phyloP scores from a whole-genome alignment of 352 stramenopile genomes.

The Globisporangium megalacanthum region DNA sequence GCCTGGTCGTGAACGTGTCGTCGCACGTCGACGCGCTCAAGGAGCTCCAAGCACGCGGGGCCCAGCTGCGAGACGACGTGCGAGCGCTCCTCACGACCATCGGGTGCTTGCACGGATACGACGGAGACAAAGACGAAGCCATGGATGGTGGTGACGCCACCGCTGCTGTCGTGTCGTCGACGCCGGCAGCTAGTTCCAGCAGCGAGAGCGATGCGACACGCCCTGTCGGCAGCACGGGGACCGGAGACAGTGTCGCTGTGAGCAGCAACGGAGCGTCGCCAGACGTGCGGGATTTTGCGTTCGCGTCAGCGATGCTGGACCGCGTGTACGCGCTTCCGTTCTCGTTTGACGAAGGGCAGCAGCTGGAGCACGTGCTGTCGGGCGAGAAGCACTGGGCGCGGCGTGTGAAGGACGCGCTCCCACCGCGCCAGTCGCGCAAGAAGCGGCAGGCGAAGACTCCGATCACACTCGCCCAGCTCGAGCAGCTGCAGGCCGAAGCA shows the following conservation, averaged over 20 bases:
- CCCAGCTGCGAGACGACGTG: constrained; percentile 43
- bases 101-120: constrained; percentile 24
- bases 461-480: constrained; percentile 56
- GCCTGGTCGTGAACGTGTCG: constrained; percentile 56
- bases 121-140: constrained; percentile 9
- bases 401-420: constrained; percentile 65
- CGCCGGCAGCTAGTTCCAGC: constrained; percentile 4
- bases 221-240: not conserved
- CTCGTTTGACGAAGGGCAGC: constrained; percentile 61
- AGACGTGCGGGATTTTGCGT: constrained; percentile 28
- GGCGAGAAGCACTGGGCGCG: constrained; percentile 60
- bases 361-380: constrained; percentile 49
- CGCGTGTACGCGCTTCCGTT: constrained; percentile 64
- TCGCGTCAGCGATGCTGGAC: constrained; percentile 56
- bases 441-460: constrained; percentile 60
- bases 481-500: constrained; percentile 50
- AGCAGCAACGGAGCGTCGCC: not conserved
- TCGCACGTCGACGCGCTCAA: constrained; percentile 55
- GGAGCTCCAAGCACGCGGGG: constrained; percentile 44
- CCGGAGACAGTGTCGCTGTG: not conserved
- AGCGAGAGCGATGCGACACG: not conserved
- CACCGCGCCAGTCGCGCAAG: constrained; percentile 73
- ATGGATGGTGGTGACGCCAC: not conserved
- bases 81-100: constrained; percentile 49
- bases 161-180: constrained; percentile 2